These are phyloP conservation scores for Cadophora sp. DNA, from an alignment of 2,329 filamentous ascomycete species.

Conservation along the genomic window DNA sequence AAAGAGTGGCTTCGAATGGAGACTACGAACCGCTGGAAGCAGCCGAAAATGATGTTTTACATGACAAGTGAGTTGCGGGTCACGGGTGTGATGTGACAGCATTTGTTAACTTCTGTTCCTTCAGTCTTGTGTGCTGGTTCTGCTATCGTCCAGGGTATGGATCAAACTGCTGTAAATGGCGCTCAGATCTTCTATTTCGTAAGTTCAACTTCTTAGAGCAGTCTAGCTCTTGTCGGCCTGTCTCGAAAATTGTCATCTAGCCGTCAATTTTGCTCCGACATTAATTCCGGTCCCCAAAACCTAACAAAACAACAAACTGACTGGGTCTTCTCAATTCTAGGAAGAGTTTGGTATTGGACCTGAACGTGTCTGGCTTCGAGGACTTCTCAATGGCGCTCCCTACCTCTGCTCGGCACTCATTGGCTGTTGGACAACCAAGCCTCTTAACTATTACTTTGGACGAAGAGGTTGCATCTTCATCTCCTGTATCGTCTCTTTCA, in stretches of 20 bases:
- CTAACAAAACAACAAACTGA: background rate
- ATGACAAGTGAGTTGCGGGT: conserved; percentile 52
- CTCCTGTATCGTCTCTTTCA: conserved; percentile 74
- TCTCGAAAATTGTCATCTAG: no score
- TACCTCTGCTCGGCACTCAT: conserved; percentile 58
- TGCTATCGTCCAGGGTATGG: conserved; percentile 51
- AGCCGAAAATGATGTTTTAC: conserved; percentile 67
- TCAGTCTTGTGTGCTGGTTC: conserved; percentile 29
- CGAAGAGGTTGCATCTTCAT: conserved; percentile 75
- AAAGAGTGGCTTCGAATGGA: conserved; percentile 66
- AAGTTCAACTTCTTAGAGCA: background rate
- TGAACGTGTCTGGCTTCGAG: conserved; percentile 56
- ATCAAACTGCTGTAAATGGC: conserved; percentile 72
- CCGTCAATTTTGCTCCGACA: no score
- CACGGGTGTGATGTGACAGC: background rate
- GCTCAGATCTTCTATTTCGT: conserved; percentile 67
- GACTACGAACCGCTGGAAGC: conserved; percentile 70
- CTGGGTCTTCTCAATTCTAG: background rate
- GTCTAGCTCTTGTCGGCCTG: no score
- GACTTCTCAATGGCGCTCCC: conserved; percentile 67
- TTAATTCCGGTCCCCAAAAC: no score
- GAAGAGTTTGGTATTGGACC: conserved; percentile 41
- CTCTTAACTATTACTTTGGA: conserved; percentile 69
- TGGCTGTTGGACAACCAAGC: conserved; percentile 60
- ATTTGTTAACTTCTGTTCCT: background rate